phyloP scores from a whole-genome alignment of 805 yeast genomes.

The Candida golubevii region DNA sequence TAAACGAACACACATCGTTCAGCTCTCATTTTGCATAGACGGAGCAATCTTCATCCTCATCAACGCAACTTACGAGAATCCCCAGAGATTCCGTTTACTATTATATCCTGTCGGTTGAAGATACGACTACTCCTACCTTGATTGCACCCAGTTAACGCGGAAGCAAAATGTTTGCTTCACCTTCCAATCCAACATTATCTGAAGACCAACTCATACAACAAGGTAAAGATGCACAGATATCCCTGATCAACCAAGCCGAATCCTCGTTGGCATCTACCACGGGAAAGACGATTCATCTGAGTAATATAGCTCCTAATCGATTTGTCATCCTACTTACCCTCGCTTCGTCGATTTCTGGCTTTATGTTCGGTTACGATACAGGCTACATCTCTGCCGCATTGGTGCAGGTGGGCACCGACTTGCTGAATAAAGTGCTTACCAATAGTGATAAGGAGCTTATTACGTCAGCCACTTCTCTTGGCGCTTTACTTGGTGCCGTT shows the following conservation, averaged over 20 bases:
- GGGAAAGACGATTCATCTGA: slow-evolving; percentile 5
- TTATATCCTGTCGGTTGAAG: too few species aligned
- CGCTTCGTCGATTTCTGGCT: slow-evolving; percentile 86
- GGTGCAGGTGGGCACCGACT: slow-evolving; percentile 77
- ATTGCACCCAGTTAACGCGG: too few species aligned
- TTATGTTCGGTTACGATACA: slow-evolving; percentile 96
- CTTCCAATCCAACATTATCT: too few species aligned
- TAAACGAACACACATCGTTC: too few species aligned
- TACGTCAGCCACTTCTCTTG: slow-evolving; percentile 92
- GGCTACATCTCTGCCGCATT: slow-evolving; percentile 94
- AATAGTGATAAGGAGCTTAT: slow-evolving; percentile 84
- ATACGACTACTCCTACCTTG: too few species aligned
- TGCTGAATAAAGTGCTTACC: slow-evolving; percentile 47
- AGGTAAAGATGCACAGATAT: slow-evolving; percentile 3
- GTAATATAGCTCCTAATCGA: slow-evolving; percentile 29
- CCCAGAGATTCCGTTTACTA: too few species aligned
- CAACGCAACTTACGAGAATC: too few species aligned
- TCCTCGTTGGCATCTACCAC: slow-evolving; percentile 7
- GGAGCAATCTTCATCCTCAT: too few species aligned
- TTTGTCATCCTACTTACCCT: slow-evolving; percentile 67
- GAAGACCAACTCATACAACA: slow-evolving; percentile 3
- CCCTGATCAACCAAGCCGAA: slow-evolving; percentile 7
- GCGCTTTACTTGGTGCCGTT: slow-evolving; percentile 79
- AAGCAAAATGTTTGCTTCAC: too few species aligned
- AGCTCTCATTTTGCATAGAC: too few species aligned